Evolutionary conservation across 768 basidiomycete genomes (phyloP).

Genomic region (Auricularia auricula-judae): DNA sequence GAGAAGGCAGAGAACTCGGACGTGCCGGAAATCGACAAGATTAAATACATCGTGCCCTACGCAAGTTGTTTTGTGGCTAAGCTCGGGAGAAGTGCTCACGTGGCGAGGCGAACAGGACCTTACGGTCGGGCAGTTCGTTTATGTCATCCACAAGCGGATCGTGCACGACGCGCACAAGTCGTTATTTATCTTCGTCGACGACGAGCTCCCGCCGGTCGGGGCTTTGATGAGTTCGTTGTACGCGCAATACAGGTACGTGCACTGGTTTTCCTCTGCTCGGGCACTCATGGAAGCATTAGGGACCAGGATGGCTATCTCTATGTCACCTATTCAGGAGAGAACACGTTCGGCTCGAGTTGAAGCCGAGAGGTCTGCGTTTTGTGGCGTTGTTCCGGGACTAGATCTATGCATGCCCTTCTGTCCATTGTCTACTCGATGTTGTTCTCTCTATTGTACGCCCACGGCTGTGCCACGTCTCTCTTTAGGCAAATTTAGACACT

Average conservation of each 20-base stretch:
- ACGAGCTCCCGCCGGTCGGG: not conserved
- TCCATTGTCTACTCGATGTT: too few species aligned
- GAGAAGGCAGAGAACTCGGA: not conserved
- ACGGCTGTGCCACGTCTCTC: too few species aligned
- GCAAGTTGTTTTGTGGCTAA: not conserved
- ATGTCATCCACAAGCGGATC: conserved; percentile 5
- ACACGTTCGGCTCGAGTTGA: conserved; percentile 2
- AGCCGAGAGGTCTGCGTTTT: too few species aligned
- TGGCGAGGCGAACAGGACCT: not conserved
- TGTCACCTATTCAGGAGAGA: conserved; percentile 5
- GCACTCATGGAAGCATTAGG: not conserved
- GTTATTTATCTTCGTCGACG: conserved; percentile 3
- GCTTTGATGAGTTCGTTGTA: conserved; percentile 4
- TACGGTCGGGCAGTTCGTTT: conserved; percentile 4
- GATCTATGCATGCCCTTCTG: too few species aligned
- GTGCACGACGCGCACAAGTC: not conserved
- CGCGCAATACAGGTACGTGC: not conserved
- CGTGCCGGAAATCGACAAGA: not conserved
- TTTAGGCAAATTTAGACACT: too few species aligned
- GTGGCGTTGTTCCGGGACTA: too few species aligned
- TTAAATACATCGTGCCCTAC: not conserved
- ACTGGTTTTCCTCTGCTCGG: not conserved
- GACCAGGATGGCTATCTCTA: not conserved
- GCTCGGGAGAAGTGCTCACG: not conserved
- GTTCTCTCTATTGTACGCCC: too few species aligned